A percentile compares a stretch with the other conserved stretches of the same genome.
These are phyloP conservation scores for Trematosphaeria pertusa DNA, from an alignment of 2,329 filamentous ascomycete species.

Conservation along the genomic window DNA sequence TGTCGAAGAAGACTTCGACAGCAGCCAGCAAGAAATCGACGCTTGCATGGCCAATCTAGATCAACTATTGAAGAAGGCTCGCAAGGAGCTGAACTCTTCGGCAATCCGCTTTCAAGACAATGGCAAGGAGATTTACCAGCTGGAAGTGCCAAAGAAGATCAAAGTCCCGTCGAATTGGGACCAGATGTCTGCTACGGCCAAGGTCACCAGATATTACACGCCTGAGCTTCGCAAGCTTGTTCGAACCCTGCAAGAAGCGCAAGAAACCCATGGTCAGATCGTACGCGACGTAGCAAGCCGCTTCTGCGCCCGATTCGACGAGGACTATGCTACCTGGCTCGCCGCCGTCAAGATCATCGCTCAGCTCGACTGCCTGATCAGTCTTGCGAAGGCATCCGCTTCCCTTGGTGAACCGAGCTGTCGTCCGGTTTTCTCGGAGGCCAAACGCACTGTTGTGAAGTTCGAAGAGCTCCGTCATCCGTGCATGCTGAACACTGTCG, in stretches of 20 bases:
- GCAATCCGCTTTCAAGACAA: constrained; percentile 69
- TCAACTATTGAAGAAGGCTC: constrained; percentile 72
- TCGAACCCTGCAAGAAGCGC: constrained; percentile 87
- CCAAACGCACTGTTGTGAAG: constrained; percentile 85
- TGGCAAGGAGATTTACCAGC: constrained; percentile 96
- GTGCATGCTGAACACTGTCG: constrained; percentile 87
- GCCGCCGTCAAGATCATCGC: constrained; percentile 88
- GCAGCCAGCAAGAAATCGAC: constrained; percentile 78
- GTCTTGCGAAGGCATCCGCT: constrained; percentile 85
- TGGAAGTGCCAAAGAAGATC: constrained; percentile 84
- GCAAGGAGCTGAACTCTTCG: constrained; percentile 75
- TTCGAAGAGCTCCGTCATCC: constrained; percentile 93
- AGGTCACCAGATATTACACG: constrained; percentile 94
- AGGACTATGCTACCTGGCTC: constrained; percentile 85
- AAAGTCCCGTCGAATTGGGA: constrained; percentile 91
- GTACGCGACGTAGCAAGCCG: constrained; percentile 83
- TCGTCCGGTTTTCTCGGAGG: constrained; percentile 84
- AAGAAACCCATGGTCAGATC: constrained; percentile 91
- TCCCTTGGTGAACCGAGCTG: constrained; percentile 87
- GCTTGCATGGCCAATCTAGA: constrained; percentile 77
- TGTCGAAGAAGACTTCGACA: constrained; percentile 91
- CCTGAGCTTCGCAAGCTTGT: constrained; percentile 82
- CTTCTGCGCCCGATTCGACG: constrained; percentile 88
- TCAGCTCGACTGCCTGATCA: constrained; percentile 93
- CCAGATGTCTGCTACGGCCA: constrained; percentile 93